Percentiles rank a stretch among this genome's conserved stretches.
These are phyloP conservation scores for Candida yuanshanica DNA, from an alignment of 805 yeast genomes.

Conservation along the genomic window DNA sequence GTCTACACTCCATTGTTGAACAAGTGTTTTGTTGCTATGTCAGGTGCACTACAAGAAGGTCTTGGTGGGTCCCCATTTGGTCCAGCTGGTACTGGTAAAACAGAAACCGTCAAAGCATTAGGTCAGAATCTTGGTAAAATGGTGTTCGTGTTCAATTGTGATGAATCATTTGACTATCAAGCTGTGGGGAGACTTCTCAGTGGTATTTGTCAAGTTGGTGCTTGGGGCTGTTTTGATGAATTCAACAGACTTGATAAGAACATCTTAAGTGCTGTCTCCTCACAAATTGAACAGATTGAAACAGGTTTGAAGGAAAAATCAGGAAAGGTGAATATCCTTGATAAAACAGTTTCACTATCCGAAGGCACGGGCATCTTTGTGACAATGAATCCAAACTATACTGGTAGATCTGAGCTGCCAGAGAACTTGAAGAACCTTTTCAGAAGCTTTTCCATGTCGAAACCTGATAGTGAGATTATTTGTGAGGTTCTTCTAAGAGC, in stretches of 20 bases:
- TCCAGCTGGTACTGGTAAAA: slow-evolving; percentile 97
- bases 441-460: slow-evolving; percentile 65
- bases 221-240: slow-evolving; percentile 97
- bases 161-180: slow-evolving; percentile 77
- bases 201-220: slow-evolving; percentile 79
- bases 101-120: slow-evolving; percentile 82
- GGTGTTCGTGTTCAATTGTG: slow-evolving; percentile 88
- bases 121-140: slow-evolving; percentile 74
- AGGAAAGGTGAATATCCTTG: slow-evolving; percentile 34
- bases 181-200: slow-evolving; percentile 70
- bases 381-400: slow-evolving; percentile 87
- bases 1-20: slow-evolving; percentile 73
- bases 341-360: slow-evolving; percentile 33
- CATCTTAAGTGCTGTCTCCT: slow-evolving; percentile 78
- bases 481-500: slow-evolving; percentile 67
- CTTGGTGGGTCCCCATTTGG: slow-evolving; percentile 92
- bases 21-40: slow-evolving; percentile 59
- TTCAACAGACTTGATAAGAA: slow-evolving; percentile 72
- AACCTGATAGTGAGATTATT: slow-evolving; percentile 65
- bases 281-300: slow-evolving; percentile 72
- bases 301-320: slow-evolving; percentile 33
- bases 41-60: slow-evolving; percentile 65
- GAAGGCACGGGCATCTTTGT: slow-evolving; percentile 68
- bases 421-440: slow-evolving; percentile 80
- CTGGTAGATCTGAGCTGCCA: slow-evolving; percentile 78